Base-by-base conservation (phyloP, 1,139 yeast genomes). In the Yamadazyma atlantica region DNA sequence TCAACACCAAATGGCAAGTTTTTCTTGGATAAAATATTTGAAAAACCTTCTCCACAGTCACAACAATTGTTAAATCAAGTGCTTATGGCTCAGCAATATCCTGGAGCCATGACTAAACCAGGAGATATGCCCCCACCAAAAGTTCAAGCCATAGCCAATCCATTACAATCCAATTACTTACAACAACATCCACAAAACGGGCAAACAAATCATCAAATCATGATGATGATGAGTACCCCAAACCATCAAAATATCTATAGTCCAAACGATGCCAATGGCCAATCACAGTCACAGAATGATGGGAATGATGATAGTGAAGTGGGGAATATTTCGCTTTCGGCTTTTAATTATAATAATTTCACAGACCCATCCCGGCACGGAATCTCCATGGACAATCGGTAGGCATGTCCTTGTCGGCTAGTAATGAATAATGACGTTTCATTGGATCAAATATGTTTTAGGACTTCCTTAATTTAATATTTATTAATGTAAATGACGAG, bases 211-310 rank as follows among this genome's bases (percentile, higher is more conserved):
- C 43, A 36, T 50, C 48, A 42, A 40, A 45, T 49, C 34, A 50
- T 54, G 55, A 58, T 62, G 60, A 60, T 64, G 62, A 69, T 69
- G 73, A 69, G 75, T 37, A 69, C 76, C 2, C 75, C 75, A 5
- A 74, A 65, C 40, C 75, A 66, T 46, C 64, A 53, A 24, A 50
- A 47, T 40, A 44, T 50, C 32, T 55, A 48, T 44, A 44, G 45
- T 28, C 49, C 35, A 34, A 15, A 28, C 16, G 21, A 28, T 28
- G 21, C 15, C 10, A 28, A 15, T 16, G 30, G 21, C 15, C 17
- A 14, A 16, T 9, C 19, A 28, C 19, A 28, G 15, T 16, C 30
- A 4, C 23, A 29, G n/a, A 32, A 31, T 22, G 34, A 35, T 21
- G 41, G 41, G 9, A 35, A 46, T 15, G 40, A 41, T 11, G 44